A percentile compares a stretch with the other conserved stretches of the same genome.
These are phyloP conservation scores for Fagopyrum esculentum DNA, from an alignment of 148 eudicot species.

Conservation along the genomic window DNA sequence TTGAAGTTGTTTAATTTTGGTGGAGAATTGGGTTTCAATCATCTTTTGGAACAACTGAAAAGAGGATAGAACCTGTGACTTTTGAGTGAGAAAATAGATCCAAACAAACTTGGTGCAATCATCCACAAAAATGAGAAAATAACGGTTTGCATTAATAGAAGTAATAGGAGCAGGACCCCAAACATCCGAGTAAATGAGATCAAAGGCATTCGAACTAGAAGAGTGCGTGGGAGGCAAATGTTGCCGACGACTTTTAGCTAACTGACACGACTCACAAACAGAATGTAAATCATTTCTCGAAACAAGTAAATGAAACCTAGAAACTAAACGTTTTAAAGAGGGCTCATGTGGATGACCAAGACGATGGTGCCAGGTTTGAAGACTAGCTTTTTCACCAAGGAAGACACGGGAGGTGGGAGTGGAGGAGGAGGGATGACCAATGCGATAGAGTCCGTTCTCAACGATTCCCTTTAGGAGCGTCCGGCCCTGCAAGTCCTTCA, in stretches of 20 bases:
- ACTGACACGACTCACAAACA: not conserved
- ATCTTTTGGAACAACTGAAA: not conserved
- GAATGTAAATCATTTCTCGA: not conserved
- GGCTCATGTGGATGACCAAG: not conserved
- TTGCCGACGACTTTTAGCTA: too few relatives aligned
- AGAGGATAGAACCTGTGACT: not conserved
- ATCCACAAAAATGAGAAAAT: not conserved
- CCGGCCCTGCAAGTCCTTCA: not conserved
- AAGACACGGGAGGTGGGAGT: not conserved
- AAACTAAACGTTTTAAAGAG: not conserved
- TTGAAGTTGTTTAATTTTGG: not conserved
- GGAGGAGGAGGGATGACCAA: not conserved
- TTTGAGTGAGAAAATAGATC: not conserved
- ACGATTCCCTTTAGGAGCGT: not conserved
- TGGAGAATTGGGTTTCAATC: not conserved
- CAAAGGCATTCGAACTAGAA: too few relatives aligned
- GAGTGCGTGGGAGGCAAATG: too few relatives aligned
- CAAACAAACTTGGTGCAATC: not conserved
- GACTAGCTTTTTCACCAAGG: not conserved
- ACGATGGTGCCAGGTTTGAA: not conserved
- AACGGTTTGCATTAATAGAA: too few relatives aligned
- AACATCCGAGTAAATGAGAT: too few relatives aligned
- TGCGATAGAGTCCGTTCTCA: not conserved
- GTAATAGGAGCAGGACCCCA: too few relatives aligned
- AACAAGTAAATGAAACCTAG: not conserved